Conservation (phyloP, 495 filamentous ascomycete genomes). For the Ascodesmis nigricans region DNA sequence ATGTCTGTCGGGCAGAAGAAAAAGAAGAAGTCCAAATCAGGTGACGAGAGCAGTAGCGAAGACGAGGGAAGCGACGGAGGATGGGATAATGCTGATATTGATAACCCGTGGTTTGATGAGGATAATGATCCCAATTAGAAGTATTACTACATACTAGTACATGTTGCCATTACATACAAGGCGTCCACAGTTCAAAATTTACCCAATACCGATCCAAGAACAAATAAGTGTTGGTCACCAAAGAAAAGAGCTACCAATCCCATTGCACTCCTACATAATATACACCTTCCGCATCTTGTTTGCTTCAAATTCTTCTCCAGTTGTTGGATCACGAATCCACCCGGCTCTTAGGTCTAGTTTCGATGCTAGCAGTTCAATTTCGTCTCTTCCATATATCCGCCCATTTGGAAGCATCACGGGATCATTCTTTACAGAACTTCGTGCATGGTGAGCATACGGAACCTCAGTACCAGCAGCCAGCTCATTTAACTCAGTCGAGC, state of each 20-base stretch:
- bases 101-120: too few relatives aligned
- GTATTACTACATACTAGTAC: too few relatives aligned
- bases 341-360: conserved; percentile 38
- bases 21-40: too few relatives aligned
- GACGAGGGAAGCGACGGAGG: too few relatives aligned
- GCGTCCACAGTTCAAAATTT: too few relatives aligned
- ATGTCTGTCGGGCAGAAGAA: too few relatives aligned
- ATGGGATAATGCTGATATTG: too few relatives aligned
- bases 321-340: conserved; percentile 58
- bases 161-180: too few relatives aligned
- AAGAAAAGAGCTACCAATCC: not conserved
- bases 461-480: conserved; percentile 67
- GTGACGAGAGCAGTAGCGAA: too few relatives aligned
- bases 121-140: too few relatives aligned
- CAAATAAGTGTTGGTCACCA: too few relatives aligned
- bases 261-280: conserved; percentile 35
- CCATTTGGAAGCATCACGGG: conserved; percentile 71
- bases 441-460: conserved; percentile 83
- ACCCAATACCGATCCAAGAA: too few relatives aligned
- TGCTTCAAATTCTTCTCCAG: conserved; percentile 39
- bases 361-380: conserved; percentile 50
- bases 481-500: conserved; percentile 80
- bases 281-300: conserved; percentile 69
- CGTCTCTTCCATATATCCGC: conserved; percentile 57
- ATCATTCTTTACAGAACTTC: conserved; percentile 76